These are phyloP conservation scores for Plectranthus barbatus DNA, from an alignment of 257 asterid genomes.

Conservation along the genomic window DNA sequence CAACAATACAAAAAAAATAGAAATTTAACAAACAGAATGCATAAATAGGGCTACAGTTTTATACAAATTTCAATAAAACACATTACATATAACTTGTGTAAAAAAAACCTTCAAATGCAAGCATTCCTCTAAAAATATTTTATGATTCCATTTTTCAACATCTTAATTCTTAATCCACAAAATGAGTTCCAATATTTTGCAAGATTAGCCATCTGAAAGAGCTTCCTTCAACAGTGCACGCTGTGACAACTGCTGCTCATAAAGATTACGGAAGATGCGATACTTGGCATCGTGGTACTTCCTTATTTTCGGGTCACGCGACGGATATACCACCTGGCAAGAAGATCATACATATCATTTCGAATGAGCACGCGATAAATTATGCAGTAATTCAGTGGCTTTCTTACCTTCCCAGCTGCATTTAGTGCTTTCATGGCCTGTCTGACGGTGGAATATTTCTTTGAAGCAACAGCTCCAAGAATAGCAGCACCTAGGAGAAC, in stretches of 20 bases:
- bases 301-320: slow-evolving; percentile 56
- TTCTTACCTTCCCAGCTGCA: slow-evolving; percentile 86
- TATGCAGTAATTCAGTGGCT: background rate
- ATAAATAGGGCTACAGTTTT: too few relatives aligned
- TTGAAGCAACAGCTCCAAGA: slow-evolving; percentile 95
- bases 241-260: slow-evolving; percentile 69
- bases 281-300: slow-evolving; percentile 87
- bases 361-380: background rate
- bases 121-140: too few relatives aligned
- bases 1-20: too few relatives aligned
- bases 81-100: too few relatives aligned
- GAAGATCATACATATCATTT: background rate
- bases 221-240: slow-evolving; percentile 72
- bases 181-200: too few relatives aligned
- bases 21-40: too few relatives aligned
- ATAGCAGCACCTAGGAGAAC: slow-evolving; percentile 97
- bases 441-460: slow-evolving; percentile 51
- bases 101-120: too few relatives aligned
- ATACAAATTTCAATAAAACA: too few relatives aligned
- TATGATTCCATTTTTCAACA: too few relatives aligned
- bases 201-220: slow-evolving; percentile 33
- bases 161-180: too few relatives aligned
- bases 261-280: slow-evolving; percentile 66
- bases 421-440: slow-evolving; percentile 89
- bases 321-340: slow-evolving; percentile 70